Evolutionary conservation across 176 grass and related monocot genomes (phyloP).

Genomic region (Oryza coarctata): DNA sequence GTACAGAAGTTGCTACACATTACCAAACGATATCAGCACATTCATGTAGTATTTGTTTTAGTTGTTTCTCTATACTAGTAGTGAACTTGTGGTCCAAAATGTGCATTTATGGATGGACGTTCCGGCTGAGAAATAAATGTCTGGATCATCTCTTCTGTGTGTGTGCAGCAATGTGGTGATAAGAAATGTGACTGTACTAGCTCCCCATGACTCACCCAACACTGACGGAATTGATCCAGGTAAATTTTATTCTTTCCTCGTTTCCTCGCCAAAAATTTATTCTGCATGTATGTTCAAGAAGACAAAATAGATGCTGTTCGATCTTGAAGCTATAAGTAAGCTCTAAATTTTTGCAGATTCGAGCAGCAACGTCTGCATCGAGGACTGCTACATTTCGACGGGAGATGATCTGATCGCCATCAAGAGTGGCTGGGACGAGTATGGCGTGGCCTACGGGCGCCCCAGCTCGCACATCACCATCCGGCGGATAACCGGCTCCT

Average conservation of each 20-base stretch:
- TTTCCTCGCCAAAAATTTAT: background rate
- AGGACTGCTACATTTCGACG: conserved; percentile 88
- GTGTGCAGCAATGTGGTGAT: conserved; percentile 84
- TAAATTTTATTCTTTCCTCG: conserved; percentile 33
- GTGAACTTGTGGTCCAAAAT: conserved; percentile 34
- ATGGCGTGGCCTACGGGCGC: conserved; percentile 69
- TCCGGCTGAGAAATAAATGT: conserved; percentile 38
- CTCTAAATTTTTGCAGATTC: conserved; percentile 56
- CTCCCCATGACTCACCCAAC: conserved; percentile 89
- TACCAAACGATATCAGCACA: conserved; percentile 23
- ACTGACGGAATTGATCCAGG: conserved; percentile 96
- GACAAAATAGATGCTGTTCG: background rate
- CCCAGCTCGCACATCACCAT: conserved; percentile 73
- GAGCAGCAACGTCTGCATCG: conserved; percentile 81
- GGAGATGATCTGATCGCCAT: conserved; percentile 83
- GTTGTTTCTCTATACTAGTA: conserved; percentile 5
- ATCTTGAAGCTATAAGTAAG: background rate
- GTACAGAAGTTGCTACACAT: conserved; percentile 30
- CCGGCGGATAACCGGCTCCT: conserved; percentile 64
- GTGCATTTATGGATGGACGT: conserved; percentile 22
- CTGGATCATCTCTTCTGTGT: conserved; percentile 14
- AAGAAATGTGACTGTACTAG: conserved; percentile 77
- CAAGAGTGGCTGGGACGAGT: conserved; percentile 98
- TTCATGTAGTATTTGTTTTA: conserved; percentile 28
- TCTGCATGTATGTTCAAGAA: background rate